Evolutionary conservation across 441 rosid genomes (phyloP), one percentile per base, ranked within the genome.

Genomic region (Croton setiger): DNA sequence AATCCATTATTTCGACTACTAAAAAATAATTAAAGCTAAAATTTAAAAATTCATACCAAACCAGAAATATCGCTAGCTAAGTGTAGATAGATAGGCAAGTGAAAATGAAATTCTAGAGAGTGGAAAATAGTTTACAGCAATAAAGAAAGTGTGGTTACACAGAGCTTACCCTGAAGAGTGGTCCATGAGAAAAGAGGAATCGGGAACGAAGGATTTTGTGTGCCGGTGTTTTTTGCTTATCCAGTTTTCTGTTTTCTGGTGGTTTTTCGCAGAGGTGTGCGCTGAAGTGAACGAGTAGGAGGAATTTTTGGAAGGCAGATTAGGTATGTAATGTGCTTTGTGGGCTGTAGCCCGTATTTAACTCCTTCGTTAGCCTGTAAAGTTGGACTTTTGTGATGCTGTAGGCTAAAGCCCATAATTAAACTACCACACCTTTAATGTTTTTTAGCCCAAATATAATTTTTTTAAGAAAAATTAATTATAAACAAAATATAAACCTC

Each of bases 1-100:
- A 55, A 55, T 55, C 60, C 60, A 55, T 55, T 23, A 53, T 12
- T 36, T 27, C 36, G 13, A 15, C 36, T 43, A 44, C 61, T 67
- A 33, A 18, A 5, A n/a, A 9, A 55, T 15, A 18, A 58, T 10
- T 39, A 12, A 60, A 41, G 21, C 17, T 23, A 74, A 74, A 54
- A 49, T 7, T 67, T 41, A 55, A 27, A 8, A 1, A 27, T 13
- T 55, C 60, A 55, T 13, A 17, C 17, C 60, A 4, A 31, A 20
- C 18, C 27, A 31, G 17, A 55, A 52, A 7, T n/a, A 4, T 27
- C 17, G 37, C 27, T 13, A 15, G 37, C 37, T 0, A 3, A 3
- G 5, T 3, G 1, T 12, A 55, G 60, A 27, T 4, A 13, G n/a
- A 27, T 21, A 55, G 3, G 21, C 35, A 20, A 55, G n/a, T 27